phyloP scores from a whole-genome alignment of 2,329 filamentous ascomycete genomes.

The Colletotrichum musae region DNA sequence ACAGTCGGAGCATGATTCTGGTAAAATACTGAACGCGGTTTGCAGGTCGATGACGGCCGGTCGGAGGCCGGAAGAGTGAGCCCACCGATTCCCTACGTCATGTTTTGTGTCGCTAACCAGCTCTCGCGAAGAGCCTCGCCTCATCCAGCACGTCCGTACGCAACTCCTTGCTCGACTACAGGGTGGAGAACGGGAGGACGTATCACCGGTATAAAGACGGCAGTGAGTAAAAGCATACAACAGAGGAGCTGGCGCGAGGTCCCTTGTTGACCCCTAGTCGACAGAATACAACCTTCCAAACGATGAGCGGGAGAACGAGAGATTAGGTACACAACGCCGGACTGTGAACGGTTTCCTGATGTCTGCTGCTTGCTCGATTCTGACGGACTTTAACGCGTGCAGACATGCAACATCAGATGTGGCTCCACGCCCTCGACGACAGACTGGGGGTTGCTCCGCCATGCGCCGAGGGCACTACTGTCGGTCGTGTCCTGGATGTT shows the following conservation, averaged over 20 bases:
- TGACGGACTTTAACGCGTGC: neutral
- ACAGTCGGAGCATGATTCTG: neutral
- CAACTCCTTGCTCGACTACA: slow-evolving; percentile 4
- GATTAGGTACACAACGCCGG: neutral
- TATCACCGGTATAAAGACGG: slow-evolving; percentile 27
- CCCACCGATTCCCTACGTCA: neutral
- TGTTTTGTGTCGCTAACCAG: neutral
- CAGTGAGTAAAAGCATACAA: neutral
- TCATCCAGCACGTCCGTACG: slow-evolving; percentile 6
- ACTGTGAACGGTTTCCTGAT: neutral
- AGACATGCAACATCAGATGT: slow-evolving; percentile 55
- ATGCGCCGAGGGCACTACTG: slow-evolving; percentile 25
- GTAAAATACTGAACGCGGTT: no score
- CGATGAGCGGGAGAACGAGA: slow-evolving; percentile 26
- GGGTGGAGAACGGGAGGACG: slow-evolving; percentile 15
- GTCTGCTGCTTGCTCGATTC: neutral
- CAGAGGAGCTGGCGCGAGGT: no score
- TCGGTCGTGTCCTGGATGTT: slow-evolving; percentile 42
- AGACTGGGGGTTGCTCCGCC: slow-evolving; percentile 49
- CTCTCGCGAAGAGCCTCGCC: neutral
- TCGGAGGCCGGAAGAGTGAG: neutral
- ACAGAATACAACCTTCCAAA: slow-evolving; percentile 32
- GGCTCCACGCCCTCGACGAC: slow-evolving; percentile 48
- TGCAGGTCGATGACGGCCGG: neutral
- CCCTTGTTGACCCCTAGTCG: no score